Evolutionary conservation across 768 basidiomycete genomes (phyloP).

Genomic region (Boletus sp.): DNA sequence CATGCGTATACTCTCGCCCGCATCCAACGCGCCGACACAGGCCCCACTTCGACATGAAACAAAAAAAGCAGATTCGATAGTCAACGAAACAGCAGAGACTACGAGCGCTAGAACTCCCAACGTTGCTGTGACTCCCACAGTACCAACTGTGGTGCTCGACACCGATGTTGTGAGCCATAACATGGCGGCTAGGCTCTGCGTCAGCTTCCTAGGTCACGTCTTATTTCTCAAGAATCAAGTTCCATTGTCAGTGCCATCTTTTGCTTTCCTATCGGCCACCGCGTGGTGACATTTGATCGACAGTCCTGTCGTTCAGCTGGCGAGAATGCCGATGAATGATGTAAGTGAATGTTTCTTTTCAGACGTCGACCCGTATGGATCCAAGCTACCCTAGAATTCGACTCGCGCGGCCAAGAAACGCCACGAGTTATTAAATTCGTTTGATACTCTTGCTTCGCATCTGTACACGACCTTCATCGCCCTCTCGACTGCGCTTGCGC

Average conservation of each 20-base stretch:
- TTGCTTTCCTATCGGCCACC: background rate
- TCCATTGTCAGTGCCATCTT: slow-evolving; percentile 59
- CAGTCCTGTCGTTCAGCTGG: slow-evolving; percentile 68
- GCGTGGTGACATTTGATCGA: background rate
- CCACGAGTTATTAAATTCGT: slow-evolving; percentile 59
- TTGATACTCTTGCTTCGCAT: slow-evolving; percentile 72
- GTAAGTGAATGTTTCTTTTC: slow-evolving; percentile 28
- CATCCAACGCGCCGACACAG: background rate
- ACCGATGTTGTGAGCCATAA: slow-evolving; percentile 50
- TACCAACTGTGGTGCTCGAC: slow-evolving; percentile 49
- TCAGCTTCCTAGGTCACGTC: slow-evolving; percentile 63
- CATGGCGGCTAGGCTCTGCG: slow-evolving; percentile 64
- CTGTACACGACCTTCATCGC: slow-evolving; percentile 72
- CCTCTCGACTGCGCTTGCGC: slow-evolving; percentile 65
- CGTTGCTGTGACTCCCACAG: slow-evolving; percentile 8
- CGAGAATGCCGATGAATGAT: slow-evolving; percentile 49
- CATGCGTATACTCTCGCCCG: slow-evolving; percentile 16
- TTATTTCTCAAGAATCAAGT: slow-evolving; percentile 78
- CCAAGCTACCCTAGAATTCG: slow-evolving; percentile 33
- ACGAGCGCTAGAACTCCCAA: background rate
- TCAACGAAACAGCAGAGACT: background rate
- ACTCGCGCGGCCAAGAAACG: slow-evolving; percentile 57
- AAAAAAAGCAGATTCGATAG: background rate
- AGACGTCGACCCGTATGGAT: background rate
- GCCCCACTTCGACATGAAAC: background rate